These are phyloP conservation scores for Rubia balearica DNA, from an alignment of 305 asterid species.

Conservation along the genomic window DNA sequence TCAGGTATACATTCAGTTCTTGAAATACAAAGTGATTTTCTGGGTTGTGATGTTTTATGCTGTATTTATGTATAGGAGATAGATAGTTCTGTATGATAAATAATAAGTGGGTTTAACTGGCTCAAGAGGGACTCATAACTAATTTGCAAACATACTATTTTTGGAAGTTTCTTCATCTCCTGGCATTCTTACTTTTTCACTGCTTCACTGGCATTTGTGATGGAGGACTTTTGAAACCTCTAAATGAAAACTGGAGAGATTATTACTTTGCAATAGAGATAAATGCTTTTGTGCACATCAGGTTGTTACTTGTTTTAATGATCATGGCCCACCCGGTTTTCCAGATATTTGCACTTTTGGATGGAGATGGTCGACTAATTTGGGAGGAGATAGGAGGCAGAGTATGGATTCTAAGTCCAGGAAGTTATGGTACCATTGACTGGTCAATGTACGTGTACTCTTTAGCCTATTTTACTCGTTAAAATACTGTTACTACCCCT, in stretches of 20 bases:
- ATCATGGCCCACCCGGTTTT: constrained; percentile 15
- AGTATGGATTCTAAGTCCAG: constrained; percentile 63
- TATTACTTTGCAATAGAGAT: background rate
- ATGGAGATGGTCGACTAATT: constrained; percentile 52
- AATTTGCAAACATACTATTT: background rate
- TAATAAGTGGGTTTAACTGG: background rate
- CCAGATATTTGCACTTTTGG: constrained; percentile 69
- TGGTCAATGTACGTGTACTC: constrained; percentile 78
- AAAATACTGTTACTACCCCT: background rate
- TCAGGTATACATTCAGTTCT: background rate
- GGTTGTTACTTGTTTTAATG: background rate
- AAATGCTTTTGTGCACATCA: background rate
- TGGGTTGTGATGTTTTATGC: background rate
- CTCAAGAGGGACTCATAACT: background rate
- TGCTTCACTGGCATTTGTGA: background rate
- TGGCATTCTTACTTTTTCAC: background rate
- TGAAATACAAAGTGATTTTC: background rate
- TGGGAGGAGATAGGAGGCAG: constrained; percentile 83
- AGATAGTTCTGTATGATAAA: background rate
- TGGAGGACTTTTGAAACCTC: background rate
- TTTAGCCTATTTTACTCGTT: constrained; percentile 24
- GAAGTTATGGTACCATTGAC: constrained; percentile 64
- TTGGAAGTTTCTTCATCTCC: background rate
- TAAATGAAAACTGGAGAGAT: background rate
- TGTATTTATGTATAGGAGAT: no score